Percentiles rank a stretch among this genome's conserved stretches.
Conservation (phyloP, 257 asterid species). For the Salvia hispanica region DNA sequence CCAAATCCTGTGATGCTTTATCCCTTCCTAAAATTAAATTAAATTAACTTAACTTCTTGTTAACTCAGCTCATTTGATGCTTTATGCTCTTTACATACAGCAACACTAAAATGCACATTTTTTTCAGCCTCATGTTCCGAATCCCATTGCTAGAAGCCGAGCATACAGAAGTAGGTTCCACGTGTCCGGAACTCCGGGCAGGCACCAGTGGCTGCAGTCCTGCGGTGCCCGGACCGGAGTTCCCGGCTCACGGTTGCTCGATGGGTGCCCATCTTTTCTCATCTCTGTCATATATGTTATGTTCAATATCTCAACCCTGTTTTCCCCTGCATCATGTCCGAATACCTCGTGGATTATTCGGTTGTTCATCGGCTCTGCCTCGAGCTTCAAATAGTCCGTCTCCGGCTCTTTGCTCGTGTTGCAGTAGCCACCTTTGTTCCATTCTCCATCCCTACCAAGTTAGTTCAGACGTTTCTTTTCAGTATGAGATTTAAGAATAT, state of each 20-base stretch:
- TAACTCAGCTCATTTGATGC: no score
- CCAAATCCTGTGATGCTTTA: neutral
- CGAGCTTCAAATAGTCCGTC: slow-evolving; percentile 43
- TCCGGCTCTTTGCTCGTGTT: slow-evolving; percentile 47
- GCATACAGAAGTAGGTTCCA: slow-evolving; percentile 76
- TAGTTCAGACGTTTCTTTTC: no score
- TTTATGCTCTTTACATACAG: neutral
- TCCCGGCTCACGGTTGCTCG: slow-evolving; percentile 69
- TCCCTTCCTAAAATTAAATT: no score
- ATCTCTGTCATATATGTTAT: slow-evolving; percentile 64
- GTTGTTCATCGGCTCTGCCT: slow-evolving; percentile 50
- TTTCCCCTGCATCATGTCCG: slow-evolving; percentile 28
- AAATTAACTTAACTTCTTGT: neutral
- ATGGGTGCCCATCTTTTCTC: slow-evolving; percentile 81
- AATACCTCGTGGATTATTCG: slow-evolving; percentile 43
- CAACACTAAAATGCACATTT: neutral
- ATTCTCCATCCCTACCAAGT: slow-evolving; percentile 39
- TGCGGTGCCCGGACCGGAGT: slow-evolving; percentile 60
- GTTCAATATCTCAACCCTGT: slow-evolving; percentile 44
- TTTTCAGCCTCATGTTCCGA: slow-evolving; percentile 25
- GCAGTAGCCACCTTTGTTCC: slow-evolving; percentile 48
- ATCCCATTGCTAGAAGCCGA: slow-evolving; percentile 47
- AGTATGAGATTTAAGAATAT: no score
- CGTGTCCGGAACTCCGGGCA: slow-evolving; percentile 85
- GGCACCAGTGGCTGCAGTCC: slow-evolving; percentile 94